Conservation (phyloP, 805 yeast genomes). For the Candida methanosorbosa region DNA sequence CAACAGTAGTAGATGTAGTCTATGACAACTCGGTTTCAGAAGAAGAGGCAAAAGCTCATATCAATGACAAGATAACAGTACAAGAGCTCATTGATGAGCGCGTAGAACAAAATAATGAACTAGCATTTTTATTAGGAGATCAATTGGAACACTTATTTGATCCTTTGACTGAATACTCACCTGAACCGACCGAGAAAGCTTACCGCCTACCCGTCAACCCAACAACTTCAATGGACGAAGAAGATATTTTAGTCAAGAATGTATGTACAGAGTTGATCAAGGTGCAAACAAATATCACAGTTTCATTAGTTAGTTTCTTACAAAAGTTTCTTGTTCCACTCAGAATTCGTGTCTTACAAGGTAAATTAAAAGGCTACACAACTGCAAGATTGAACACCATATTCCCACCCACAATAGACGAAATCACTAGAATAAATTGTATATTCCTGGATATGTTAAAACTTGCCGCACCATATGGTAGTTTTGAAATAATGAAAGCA, state of each 20-base stretch:
- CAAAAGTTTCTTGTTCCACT: slow-evolving; percentile 76
- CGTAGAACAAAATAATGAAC: slow-evolving; percentile 63
- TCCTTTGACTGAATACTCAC: slow-evolving; percentile 85
- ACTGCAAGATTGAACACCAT: slow-evolving; percentile 63
- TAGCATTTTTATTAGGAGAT: slow-evolving; percentile 72
- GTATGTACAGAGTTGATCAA: slow-evolving; percentile 59
- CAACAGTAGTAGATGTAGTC: slow-evolving; percentile 64
- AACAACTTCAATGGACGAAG: slow-evolving; percentile 15
- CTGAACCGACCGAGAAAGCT: slow-evolving; percentile 69
- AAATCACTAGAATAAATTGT: slow-evolving; percentile 83
- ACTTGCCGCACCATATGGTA: slow-evolving; percentile 59
- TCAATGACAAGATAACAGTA: no score
- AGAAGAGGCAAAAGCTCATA: slow-evolving; percentile 4
- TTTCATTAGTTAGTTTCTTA: slow-evolving; percentile 61
- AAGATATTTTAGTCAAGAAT: slow-evolving; percentile 31
- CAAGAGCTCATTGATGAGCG: slow-evolving; percentile 59
- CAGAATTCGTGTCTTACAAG: slow-evolving; percentile 57
- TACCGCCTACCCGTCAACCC: slow-evolving; percentile 51
- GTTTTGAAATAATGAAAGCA: slow-evolving; percentile 69
- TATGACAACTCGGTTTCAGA: slow-evolving; percentile 34
- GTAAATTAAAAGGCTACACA: slow-evolving; percentile 42
- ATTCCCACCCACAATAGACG: slow-evolving; percentile 95
- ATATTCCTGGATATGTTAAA: slow-evolving; percentile 69
- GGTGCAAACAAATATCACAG: slow-evolving; percentile 69
- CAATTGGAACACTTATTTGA: slow-evolving; percentile 86